Percentiles rank a stretch among this genome's conserved stretches.
These are phyloP conservation scores for Pseudogymnoascus destructans DNA, from an alignment of 2,329 filamentous ascomycete genomes.

Conservation along the genomic window DNA sequence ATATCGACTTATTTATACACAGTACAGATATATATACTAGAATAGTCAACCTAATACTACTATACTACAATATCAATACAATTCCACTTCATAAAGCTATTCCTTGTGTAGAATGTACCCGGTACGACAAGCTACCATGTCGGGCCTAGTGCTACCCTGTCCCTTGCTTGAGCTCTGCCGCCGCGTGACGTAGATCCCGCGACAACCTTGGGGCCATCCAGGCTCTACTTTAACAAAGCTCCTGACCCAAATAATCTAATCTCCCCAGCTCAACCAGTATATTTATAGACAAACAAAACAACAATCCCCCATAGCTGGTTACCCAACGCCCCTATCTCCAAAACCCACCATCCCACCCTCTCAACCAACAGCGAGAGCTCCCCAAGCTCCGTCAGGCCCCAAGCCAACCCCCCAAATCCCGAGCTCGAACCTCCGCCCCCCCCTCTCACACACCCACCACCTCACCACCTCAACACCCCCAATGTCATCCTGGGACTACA, in stretches of 20 bases:
- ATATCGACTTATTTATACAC: neutral
- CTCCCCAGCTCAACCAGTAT: neutral
- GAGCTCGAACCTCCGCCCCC: neutral
- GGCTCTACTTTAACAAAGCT: constrained; percentile 3
- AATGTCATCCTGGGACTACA: constrained; percentile 80
- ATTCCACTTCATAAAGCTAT: neutral
- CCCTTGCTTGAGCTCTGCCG: constrained; percentile 3
- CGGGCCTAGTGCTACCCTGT: neutral
- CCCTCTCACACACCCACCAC: neutral
- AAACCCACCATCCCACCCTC: neutral
- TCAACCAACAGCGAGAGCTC: neutral
- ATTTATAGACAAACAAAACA: neutral
- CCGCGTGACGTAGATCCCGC: constrained; percentile 3
- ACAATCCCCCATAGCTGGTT: neutral
- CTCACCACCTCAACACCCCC: neutral
- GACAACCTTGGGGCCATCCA: neutral
- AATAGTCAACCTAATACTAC: neutral
- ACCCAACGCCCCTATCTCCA: neutral
- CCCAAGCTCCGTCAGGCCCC: neutral
- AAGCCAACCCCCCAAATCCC: neutral
- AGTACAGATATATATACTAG: neutral
- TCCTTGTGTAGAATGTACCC: neutral
- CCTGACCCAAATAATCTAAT: neutral
- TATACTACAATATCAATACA: neutral
- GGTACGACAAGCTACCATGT: constrained; percentile 1